Conservation (phyloP, 2,329 filamentous ascomycete species). For the Juglanconis sp. region DNA sequence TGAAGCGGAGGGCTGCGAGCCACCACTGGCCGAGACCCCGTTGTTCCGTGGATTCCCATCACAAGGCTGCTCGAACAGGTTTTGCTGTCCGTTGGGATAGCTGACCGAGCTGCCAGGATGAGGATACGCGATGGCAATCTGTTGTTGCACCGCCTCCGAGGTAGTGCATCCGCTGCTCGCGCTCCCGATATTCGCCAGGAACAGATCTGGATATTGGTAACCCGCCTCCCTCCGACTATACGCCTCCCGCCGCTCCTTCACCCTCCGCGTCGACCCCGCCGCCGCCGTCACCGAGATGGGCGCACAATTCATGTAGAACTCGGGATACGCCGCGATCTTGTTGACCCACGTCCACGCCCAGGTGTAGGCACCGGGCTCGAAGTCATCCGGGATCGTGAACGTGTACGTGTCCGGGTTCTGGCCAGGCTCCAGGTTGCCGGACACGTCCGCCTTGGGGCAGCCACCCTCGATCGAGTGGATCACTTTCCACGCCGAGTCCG, state of each 20-base stretch:
- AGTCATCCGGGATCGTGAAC: slow-evolving; percentile 56
- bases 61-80: slow-evolving; percentile 29
- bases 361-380: slow-evolving; percentile 61
- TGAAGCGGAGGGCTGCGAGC: background rate
- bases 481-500: slow-evolving; percentile 61
- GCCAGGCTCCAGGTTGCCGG: slow-evolving; percentile 46
- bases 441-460: slow-evolving; percentile 54
- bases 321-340: slow-evolving; percentile 62
- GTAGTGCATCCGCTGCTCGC: slow-evolving; percentile 50
- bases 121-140: slow-evolving; percentile 53
- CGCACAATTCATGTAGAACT: slow-evolving; percentile 77
- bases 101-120: slow-evolving; percentile 57
- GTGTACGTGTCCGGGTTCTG: slow-evolving; percentile 45
- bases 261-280: slow-evolving; percentile 18
- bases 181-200: slow-evolving; percentile 61
- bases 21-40: background rate
- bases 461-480: slow-evolving; percentile 69
- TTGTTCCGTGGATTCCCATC: slow-evolving; percentile 28
- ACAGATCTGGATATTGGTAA: slow-evolving; percentile 62
- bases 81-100: slow-evolving; percentile 30
- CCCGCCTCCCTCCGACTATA: slow-evolving; percentile 30
- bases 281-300: slow-evolving; percentile 51
- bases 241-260: slow-evolving; percentile 15
- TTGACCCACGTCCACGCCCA: slow-evolving; percentile 78
- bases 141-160: slow-evolving; percentile 39